A percentile compares a stretch with the other conserved stretches of the same genome.
phyloP scores from a whole-genome alignment of 371 early-diverging fungal genomes.

The Circinella umbellata region DNA sequence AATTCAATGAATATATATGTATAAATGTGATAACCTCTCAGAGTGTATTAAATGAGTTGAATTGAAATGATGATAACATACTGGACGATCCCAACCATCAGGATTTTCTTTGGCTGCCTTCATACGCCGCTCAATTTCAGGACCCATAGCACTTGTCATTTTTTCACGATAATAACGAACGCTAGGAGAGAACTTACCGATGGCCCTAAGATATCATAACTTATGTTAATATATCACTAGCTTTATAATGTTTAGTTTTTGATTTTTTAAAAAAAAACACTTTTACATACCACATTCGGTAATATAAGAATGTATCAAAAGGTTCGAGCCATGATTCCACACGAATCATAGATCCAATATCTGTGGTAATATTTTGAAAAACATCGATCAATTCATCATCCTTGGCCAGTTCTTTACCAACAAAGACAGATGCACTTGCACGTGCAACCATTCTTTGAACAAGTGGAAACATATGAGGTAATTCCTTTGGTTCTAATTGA shows the following conservation, averaged over 20 bases:
- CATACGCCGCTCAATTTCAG: slow-evolving; percentile 10
- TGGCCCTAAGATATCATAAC: slow-evolving; percentile 3
- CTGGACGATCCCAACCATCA: slow-evolving; percentile 18
- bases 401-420: slow-evolving; percentile 25
- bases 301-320: slow-evolving; percentile 11
- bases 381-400: slow-evolving; percentile 20
- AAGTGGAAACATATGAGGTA: slow-evolving; percentile 23
- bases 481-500: slow-evolving; percentile 16
- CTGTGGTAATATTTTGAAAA: slow-evolving; percentile 28
- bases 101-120: slow-evolving; percentile 2
- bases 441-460: slow-evolving; percentile 26
- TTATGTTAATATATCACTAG: not conserved
- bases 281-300: slow-evolving; percentile 24
- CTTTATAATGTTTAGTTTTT: not conserved
- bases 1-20: not conserved
- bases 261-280: no score
- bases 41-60: no score
- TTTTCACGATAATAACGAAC: not conserved
- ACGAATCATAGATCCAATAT: slow-evolving; percentile 23
- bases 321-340: slow-evolving; percentile 21
- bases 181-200: slow-evolving; percentile 13
- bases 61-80: slow-evolving; percentile 1
- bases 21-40: no score
- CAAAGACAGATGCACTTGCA: slow-evolving; percentile 31
- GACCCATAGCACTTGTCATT: slow-evolving; percentile 3